phyloP scores from a whole-genome alignment of 2,329 filamentous ascomycete genomes.

The Pseudocercospora pini-densiflorae region DNA sequence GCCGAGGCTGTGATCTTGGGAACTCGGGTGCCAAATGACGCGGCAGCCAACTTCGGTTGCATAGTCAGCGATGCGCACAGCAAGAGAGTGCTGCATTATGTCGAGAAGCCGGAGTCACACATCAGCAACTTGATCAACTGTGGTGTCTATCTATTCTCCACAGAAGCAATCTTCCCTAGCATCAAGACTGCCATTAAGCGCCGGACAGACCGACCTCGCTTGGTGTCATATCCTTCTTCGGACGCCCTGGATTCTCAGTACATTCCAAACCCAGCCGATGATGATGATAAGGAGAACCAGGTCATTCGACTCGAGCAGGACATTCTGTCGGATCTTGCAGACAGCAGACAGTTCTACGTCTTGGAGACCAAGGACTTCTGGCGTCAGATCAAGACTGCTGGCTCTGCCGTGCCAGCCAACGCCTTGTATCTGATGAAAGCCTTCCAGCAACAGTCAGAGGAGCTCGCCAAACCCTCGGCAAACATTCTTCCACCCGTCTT shows the following conservation, averaged over 20 bases:
- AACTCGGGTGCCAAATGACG: conserved; percentile 86
- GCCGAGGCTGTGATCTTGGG: conserved; percentile 96
- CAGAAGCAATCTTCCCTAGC: conserved; percentile 93
- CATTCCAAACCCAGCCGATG: conserved; percentile 68
- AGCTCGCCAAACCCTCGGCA: conserved; percentile 80
- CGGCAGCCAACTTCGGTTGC: conserved; percentile 95
- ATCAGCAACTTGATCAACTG: conserved; percentile 99
- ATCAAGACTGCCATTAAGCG: conserved; percentile 96
- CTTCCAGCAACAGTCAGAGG: conserved; percentile 77
- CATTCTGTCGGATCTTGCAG: conserved; percentile 91
- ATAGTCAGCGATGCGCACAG: conserved; percentile 94
- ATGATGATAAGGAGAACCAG: conserved; percentile 76
- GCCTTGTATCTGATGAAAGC: conserved; percentile 96
- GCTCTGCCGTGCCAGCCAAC: conserved; percentile 94
- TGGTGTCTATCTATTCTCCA: conserved; percentile 96
- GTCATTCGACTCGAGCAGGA: conserved; percentile 96
- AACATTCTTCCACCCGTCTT: conserved; percentile 92
- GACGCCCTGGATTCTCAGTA: conserved; percentile 79
- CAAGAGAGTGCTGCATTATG: conserved; percentile 95
- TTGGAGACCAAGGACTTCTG: conserved; percentile 99
- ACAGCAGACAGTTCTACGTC: conserved; percentile 97
- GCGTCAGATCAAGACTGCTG: conserved; percentile 99
- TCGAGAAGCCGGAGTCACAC: conserved; percentile 97
- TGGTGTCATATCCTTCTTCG: conserved; percentile 93
- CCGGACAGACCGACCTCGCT: conserved; percentile 84